A percentile compares a stretch with the other conserved stretches of the same genome.
These are phyloP conservation scores for Citrullus amarus DNA, from an alignment of 306 rosid genomes.

Conservation along the genomic window DNA sequence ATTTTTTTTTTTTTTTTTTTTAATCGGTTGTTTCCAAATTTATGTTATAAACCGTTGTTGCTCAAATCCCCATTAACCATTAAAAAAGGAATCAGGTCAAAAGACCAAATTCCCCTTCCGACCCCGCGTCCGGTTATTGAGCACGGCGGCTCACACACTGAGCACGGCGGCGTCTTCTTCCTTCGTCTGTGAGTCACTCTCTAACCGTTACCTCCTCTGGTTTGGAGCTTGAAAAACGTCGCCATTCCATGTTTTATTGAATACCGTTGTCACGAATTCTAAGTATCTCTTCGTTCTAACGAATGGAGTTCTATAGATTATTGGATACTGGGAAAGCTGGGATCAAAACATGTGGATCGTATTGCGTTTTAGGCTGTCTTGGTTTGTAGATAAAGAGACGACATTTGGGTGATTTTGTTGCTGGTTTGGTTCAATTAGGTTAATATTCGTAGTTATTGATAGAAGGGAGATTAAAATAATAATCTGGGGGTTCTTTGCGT, in stretches of 20 bases:
- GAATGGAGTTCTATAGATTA: not conserved
- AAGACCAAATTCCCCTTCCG: not conserved
- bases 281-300: not conserved
- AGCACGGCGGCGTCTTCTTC: not conserved
- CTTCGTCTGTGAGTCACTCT: not conserved
- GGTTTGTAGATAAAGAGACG: not conserved
- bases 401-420: not conserved
- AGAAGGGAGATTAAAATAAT: not conserved
- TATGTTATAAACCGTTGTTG: too few species aligned
- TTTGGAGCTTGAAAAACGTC: not conserved
- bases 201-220: not conserved
- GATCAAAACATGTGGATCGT: not conserved
- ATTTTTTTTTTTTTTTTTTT: too few species aligned
- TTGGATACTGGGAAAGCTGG: not conserved
- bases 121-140: not conserved
- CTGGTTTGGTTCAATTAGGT: not conserved
- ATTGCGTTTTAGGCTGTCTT: not conserved
- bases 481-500: not conserved
- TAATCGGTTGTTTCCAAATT: too few species aligned
- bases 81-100: not conserved
- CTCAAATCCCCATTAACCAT: too few species aligned
- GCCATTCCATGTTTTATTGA: not conserved
- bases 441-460: not conserved
- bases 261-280: not conserved
- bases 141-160: not conserved